Evolutionary conservation across 2,329 filamentous ascomycete species (phyloP).

Genomic region (Cladosporium sp.): DNA sequence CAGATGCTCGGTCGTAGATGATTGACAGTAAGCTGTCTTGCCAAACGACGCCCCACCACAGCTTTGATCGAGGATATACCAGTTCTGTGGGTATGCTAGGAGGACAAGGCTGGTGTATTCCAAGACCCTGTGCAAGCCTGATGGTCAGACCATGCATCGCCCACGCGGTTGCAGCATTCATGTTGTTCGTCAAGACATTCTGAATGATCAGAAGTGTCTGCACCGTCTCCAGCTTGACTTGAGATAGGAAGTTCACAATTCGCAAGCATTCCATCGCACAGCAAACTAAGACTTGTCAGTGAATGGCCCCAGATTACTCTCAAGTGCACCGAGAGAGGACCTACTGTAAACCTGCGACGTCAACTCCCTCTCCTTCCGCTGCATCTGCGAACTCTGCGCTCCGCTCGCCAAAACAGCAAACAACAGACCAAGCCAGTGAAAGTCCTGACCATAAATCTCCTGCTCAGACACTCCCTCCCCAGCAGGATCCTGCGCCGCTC

Average conservation of each 20-base stretch:
- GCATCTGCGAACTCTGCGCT: constrained; percentile 53
- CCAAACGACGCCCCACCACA: constrained; percentile 58
- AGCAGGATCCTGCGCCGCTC: constrained; percentile 36
- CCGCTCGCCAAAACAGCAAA: constrained; percentile 59
- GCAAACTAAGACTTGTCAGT: constrained; percentile 44
- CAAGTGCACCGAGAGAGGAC: constrained; percentile 14
- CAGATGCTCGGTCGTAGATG: constrained; percentile 55
- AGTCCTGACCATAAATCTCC: constrained; percentile 50
- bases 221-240: constrained; percentile 55
- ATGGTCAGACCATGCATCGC: constrained; percentile 55
- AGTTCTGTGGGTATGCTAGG: constrained; percentile 45
- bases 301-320: not conserved
- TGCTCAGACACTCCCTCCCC: constrained; percentile 47
- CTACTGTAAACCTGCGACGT: constrained; percentile 58
- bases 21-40: constrained; percentile 59
- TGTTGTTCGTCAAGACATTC: constrained; percentile 41
- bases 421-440: constrained; percentile 53
- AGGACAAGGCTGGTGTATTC: constrained; percentile 53
- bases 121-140: constrained; percentile 54
- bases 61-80: constrained; percentile 31
- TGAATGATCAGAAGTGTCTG: constrained; percentile 57
- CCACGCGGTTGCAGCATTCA: constrained; percentile 58
- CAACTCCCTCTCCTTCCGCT: constrained; percentile 54
- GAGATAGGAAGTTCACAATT: constrained; percentile 58
- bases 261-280: constrained; percentile 60